phyloP scores from a whole-genome alignment of 2,329 filamentous ascomycete genomes.

The Colletotrichum noveboracense region DNA sequence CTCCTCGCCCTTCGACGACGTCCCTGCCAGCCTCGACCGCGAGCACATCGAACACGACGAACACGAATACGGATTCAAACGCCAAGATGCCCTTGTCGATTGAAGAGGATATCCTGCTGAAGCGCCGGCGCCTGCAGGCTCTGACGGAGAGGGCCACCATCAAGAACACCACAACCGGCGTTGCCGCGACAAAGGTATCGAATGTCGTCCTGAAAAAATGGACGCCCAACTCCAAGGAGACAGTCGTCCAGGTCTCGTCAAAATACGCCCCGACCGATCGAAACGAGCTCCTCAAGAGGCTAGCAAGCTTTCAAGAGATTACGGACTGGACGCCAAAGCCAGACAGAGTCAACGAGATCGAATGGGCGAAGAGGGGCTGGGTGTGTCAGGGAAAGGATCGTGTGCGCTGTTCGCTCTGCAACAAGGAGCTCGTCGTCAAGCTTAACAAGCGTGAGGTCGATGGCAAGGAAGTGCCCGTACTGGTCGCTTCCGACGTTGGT shows the following conservation, averaged over 20 bases:
- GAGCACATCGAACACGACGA: background rate
- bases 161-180: constrained; percentile 11
- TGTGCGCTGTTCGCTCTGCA: constrained; percentile 85
- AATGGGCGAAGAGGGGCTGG: constrained; percentile 96
- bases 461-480: constrained; percentile 57
- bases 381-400: constrained; percentile 82
- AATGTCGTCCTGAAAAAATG: constrained; percentile 48
- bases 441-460: constrained; percentile 66
- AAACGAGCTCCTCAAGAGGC: constrained; percentile 76
- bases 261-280: constrained; percentile 90
- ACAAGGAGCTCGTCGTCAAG: constrained; percentile 83
- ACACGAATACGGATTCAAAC: background rate
- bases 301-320: constrained; percentile 89
- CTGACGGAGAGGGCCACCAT: constrained; percentile 22
- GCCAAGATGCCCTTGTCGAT: constrained; percentile 24
- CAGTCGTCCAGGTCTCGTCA: constrained; percentile 25
- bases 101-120: constrained; percentile 51
- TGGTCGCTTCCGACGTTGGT: constrained; percentile 65
- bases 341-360: constrained; percentile 81
- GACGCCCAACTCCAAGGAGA: constrained; percentile 32
- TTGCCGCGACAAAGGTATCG: constrained; percentile 37
- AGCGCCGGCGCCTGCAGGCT: constrained; percentile 53
- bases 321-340: constrained; percentile 96
- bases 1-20: constrained; percentile 23
- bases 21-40: constrained; percentile 9